These are phyloP conservation scores for Turnera subulata DNA, from an alignment of 345 rosid species.

Conservation along the genomic window DNA sequence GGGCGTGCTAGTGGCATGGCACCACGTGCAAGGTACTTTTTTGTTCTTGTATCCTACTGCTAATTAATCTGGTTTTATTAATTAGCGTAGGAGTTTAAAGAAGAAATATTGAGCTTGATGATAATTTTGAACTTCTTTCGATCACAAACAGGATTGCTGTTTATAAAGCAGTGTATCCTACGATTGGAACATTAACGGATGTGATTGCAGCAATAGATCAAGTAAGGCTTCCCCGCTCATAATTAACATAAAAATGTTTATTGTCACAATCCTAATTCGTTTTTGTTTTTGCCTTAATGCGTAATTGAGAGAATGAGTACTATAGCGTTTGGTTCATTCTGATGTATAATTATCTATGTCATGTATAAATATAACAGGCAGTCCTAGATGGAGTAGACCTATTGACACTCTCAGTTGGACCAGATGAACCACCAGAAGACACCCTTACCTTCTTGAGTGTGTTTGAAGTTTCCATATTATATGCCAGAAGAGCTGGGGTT, in stretches of 20 bases:
- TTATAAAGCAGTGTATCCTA: conserved; percentile 78
- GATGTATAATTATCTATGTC: too few relatives aligned
- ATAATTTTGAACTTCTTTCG: not conserved
- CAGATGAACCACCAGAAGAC: conserved; percentile 63
- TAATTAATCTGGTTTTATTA: not conserved
- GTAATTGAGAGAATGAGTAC: too few relatives aligned
- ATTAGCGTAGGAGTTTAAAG: too few relatives aligned
- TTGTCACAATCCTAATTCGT: not conserved
- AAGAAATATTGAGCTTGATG: not conserved
- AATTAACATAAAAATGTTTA: too few relatives aligned
- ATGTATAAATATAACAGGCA: too few relatives aligned
- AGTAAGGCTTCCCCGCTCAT: conserved; percentile 39
- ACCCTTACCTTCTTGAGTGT: conserved; percentile 51
- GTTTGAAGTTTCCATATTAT: conserved; percentile 57
- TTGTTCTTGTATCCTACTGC: not conserved
- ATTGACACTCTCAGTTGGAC: conserved; percentile 60
- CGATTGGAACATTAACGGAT: conserved; percentile 67
- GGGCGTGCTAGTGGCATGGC: conserved; percentile 88
- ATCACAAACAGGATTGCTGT: conserved; percentile 73
- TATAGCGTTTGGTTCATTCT: too few relatives aligned
- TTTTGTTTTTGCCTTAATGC: too few relatives aligned
- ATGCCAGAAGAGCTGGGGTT: conserved; percentile 65
- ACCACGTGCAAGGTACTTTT: conserved; percentile 64
- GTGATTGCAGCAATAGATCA: conserved; percentile 88
- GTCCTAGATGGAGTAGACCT: conserved; percentile 66